phyloP scores from a whole-genome alignment of 805 yeast genomes.

The Ogataea populi-albae region DNA sequence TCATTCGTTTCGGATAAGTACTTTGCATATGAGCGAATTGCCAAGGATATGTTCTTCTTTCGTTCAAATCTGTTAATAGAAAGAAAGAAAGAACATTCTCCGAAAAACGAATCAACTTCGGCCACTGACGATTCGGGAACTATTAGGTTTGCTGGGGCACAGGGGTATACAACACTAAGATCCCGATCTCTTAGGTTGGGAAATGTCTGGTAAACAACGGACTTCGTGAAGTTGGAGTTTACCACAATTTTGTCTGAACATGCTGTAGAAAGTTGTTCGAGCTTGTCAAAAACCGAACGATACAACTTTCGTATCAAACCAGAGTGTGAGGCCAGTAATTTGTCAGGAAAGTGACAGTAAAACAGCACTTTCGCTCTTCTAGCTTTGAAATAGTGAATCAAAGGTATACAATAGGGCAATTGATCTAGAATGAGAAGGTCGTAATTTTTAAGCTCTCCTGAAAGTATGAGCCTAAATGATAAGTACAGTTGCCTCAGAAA shows the following conservation, averaged over 20 bases:
- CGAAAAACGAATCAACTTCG: conserved; percentile 37
- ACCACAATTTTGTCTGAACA: conserved; percentile 80
- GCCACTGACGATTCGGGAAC: conserved; percentile 23
- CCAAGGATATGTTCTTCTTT: conserved; percentile 78
- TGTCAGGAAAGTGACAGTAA: conserved; percentile 97
- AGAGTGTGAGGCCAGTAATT: conserved; percentile 61
- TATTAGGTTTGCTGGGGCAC: conserved; percentile 51
- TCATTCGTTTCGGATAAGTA: conserved; percentile 34
- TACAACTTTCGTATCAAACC: conserved; percentile 59
- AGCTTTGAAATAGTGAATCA: conserved; percentile 47
- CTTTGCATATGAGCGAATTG: conserved; percentile 62
- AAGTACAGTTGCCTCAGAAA: conserved; percentile 77
- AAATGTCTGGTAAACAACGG: conserved; percentile 67
- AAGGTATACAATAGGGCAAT: conserved; percentile 77
- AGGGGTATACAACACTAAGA: conserved; percentile 69
- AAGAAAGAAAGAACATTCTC: conserved; percentile 45
- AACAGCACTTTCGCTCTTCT: conserved; percentile 58
- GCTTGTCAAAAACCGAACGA: conserved; percentile 76
- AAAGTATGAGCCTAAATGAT: conserved; percentile 41
- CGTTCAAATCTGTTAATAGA: conserved; percentile 88
- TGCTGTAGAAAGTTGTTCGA: conserved; percentile 79
- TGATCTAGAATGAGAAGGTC: conserved; percentile 88
- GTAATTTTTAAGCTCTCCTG: conserved; percentile 46
- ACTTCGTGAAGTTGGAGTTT: conserved; percentile 79
- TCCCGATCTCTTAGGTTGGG: conserved; percentile 32